Conservation (phyloP, 345 rosid species). For the Salix udensis region DNA sequence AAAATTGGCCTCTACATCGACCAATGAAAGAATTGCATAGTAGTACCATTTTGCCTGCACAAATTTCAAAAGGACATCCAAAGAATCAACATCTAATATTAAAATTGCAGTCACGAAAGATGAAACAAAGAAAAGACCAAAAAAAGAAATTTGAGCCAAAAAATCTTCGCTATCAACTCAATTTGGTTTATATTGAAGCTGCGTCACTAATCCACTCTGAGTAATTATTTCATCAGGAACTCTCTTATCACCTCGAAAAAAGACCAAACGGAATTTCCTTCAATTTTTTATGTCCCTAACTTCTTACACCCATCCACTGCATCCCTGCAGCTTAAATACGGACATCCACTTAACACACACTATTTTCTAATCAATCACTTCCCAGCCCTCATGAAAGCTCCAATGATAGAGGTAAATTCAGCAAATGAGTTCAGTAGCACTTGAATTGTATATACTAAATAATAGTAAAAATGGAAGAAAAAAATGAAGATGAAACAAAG, state of each 20-base stretch:
- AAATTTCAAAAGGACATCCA: conserved; percentile 16
- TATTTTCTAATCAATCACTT: not conserved
- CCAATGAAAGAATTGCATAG: conserved; percentile 63
- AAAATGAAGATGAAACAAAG: not conserved
- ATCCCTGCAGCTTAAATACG: not conserved
- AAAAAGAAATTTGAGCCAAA: not conserved
- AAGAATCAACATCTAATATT: not conserved
- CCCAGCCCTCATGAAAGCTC: not conserved
- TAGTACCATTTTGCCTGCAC: conserved; percentile 87
- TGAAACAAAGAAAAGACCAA: not conserved
- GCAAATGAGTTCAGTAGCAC: not conserved
- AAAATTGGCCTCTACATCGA: conserved; percentile 85
- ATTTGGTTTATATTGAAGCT: not conserved
- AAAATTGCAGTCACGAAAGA: not conserved
- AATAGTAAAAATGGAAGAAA: not conserved
- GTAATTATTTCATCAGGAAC: not conserved
- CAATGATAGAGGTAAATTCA: not conserved
- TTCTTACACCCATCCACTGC: not conserved
- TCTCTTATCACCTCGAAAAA: not conserved
- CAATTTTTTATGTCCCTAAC: not conserved
- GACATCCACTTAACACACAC: not conserved
- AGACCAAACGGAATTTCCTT: not conserved
- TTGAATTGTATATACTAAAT: not conserved
- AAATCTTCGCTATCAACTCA: not conserved
- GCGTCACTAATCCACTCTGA: not conserved